Evolutionary conservation across 805 yeast species (phyloP).

Genomic region (Yarrowia osloensis): DNA sequence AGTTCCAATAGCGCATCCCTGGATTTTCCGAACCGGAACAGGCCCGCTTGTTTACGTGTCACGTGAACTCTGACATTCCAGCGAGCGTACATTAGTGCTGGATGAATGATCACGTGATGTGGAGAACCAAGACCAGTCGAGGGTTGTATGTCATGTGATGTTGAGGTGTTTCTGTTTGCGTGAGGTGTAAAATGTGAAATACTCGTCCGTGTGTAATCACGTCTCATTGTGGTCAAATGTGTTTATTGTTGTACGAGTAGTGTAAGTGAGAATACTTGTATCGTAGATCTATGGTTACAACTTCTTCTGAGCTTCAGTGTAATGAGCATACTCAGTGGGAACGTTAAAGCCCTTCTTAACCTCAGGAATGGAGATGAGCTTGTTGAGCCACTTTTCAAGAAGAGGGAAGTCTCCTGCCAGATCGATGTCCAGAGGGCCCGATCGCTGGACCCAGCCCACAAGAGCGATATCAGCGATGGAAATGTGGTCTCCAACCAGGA

Average conservation of each 20-base stretch:
- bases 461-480: slow-evolving; percentile 57
- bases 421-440: slow-evolving; percentile 32
- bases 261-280: not conserved
- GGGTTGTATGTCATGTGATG: too few species aligned
- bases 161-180: too few species aligned
- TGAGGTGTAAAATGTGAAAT: too few species aligned
- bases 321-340: slow-evolving; percentile 32
- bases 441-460: slow-evolving; percentile 50
- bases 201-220: too few species aligned
- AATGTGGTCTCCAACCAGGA: slow-evolving; percentile 59
- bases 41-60: not conserved
- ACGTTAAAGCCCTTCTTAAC: slow-evolving; percentile 47
- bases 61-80: not conserved
- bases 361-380: slow-evolving; percentile 86
- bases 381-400: slow-evolving; percentile 86
- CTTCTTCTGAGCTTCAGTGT: slow-evolving; percentile 3
- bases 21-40: not conserved
- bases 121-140: too few species aligned
- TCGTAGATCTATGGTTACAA: not conserved
- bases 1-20: not conserved
- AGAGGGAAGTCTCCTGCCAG: slow-evolving; percentile 49
- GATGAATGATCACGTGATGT: not conserved
- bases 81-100: not conserved
- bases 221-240: too few species aligned
- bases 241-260: too few species aligned